Base-by-base conservation (phyloP, 1,284 basidiomycete species). In the Termitomyces sp. region DNA sequence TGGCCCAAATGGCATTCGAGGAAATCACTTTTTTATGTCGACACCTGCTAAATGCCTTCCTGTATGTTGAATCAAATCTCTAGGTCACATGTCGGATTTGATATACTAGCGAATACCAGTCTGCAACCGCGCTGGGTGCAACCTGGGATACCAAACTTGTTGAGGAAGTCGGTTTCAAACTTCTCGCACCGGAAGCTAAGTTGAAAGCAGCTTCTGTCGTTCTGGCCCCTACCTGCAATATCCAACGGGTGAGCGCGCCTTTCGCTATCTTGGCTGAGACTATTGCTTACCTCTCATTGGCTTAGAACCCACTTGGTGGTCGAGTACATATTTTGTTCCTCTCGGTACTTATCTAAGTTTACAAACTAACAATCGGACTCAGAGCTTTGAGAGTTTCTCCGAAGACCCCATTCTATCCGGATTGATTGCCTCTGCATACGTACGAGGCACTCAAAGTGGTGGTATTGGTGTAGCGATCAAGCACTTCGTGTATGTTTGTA, bases 371-470 rank as follows among this genome's bases (percentile, higher is more conserved):
- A 26, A 21, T 43, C 36, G 21, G 24, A 8, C 41, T 0, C 56
- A 83, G 80, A 76, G 80, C 59, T 88, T 88, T 62, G 86, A 89
- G 66, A 87, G 84, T 41, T 92, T 89, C 72, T 88, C 88, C 0
- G 90, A 92, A 67, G 90, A 93, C 64, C 89, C 90, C 1, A 70
- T 81, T 53, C 77, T 90, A 5, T 86, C 85, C 19, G 90, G 90
- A 19, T 73, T 77, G 58, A 76, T 90, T 38, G 82, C 88, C 0
- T 80, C 88, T 0, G 78, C 86, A 2, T 92, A 90, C 64, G 77
- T 91, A 43, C 81, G 82, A 43, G 90, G 89, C 17, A 76, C 90
- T 1, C 90, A 92, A 67, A 77, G 69, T 28, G 78, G 80, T 24
- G 87, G 88, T 1, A 84, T 92, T 49, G 84, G 82, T n/a, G 79